Conservation (phyloP, 306 rosid species). For the Lathyrus oleraceus region DNA sequence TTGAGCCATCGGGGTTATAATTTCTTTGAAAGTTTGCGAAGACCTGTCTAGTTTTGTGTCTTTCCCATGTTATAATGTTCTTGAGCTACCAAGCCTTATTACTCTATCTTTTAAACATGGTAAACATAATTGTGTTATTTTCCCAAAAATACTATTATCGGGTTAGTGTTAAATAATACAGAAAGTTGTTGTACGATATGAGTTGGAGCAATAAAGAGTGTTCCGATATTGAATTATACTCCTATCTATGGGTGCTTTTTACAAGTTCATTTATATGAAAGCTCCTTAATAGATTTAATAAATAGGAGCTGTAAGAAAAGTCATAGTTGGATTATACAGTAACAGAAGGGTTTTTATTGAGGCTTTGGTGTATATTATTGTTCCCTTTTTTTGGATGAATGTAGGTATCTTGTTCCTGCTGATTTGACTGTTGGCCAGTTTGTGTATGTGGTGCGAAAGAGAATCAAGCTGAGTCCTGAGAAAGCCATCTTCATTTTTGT, state of each 20-base stretch:
- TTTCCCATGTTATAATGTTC: not conserved
- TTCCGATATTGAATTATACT: not conserved
- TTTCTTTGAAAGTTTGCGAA: slow-evolving; percentile 7
- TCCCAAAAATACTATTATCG: not conserved
- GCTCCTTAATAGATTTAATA: not conserved
- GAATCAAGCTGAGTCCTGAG: slow-evolving; percentile 83
- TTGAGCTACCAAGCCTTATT: not conserved
- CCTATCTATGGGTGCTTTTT: not conserved
- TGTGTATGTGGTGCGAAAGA: slow-evolving; percentile 84
- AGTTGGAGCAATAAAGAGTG: not conserved
- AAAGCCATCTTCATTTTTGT: slow-evolving; percentile 88
- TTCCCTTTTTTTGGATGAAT: slow-evolving; percentile 21
- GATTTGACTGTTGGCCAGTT: slow-evolving; percentile 87
- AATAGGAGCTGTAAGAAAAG: not conserved
- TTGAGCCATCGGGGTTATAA: not conserved
- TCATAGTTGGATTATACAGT: not conserved
- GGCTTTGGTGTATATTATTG: slow-evolving; percentile 2
- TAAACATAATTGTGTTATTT: not conserved
- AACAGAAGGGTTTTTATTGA: not conserved
- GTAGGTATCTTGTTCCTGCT: slow-evolving; percentile 90
- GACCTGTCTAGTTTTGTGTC: not conserved
- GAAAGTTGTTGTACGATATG: not conserved
- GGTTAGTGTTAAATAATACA: not conserved
- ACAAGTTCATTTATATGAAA: slow-evolving; percentile 5
- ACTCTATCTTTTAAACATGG: not conserved